Evolutionary conservation across 1,139 yeast species (phyloP), one percentile per base, ranked within the genome.

Genomic region (Blastobotrys aristatus): DNA sequence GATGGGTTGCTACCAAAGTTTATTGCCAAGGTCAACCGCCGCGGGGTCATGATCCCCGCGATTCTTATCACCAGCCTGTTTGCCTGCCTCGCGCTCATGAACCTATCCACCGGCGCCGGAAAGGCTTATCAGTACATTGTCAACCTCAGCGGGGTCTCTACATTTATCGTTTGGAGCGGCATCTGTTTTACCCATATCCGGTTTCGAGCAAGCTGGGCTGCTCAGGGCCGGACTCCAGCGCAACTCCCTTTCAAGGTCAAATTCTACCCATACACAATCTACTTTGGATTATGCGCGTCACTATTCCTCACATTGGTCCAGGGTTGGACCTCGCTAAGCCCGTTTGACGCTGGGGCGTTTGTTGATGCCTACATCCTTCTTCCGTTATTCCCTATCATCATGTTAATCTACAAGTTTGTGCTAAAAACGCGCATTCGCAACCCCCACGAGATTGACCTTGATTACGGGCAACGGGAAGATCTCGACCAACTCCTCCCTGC

Each of bases 51-150:
- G 21, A 64, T 74, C 37, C 71, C 74, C 46, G 75, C 79, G 39
- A 70, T 81, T 48, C 66, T 57, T 69, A 76, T 60, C 54, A 58
- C 69, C 13, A 61, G 71, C 44, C 67, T 61, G 55, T 73, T 73
- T 55, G 68, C 71, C 8, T 61, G 66, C 33, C 55, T 76, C 53
- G 89, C 89, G 1, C 83, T 79, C 64, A 73, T 90, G 73, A 86
- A 82, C 35, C 72, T 79, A 50, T 75, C 84, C 30, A 66, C 74
- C 17, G 74, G 77, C 40, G 94, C 95, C 45, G 70, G 72, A 29
- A 71, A 75, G 14, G 97, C 89, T 8, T 90, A 89, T 70, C 69
- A 75, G 57, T 90, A 96, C 90, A 76, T 90, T 54, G 76, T 88
- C 57, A 87, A 86, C 67, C 81, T 90, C 42, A 79, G 85, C 39